Evolutionary conservation across 495 filamentous ascomycete genomes (phyloP), one percentile per base, ranked within the genome.

Genomic region (Podospora pseudocomata): DNA sequence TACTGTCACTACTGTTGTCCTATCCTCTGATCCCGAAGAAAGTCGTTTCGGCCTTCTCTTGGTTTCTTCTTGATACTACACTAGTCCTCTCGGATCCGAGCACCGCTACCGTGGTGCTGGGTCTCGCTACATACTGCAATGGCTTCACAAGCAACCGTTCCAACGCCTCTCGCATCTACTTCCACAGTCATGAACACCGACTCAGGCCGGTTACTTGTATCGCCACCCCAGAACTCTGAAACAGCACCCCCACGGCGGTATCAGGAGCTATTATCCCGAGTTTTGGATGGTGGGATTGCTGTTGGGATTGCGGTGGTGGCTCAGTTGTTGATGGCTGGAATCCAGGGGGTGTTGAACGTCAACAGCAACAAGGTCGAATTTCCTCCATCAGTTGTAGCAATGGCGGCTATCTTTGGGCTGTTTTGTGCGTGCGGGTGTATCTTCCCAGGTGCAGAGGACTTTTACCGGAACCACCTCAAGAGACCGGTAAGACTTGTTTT

Each of bases 401-500:
- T 79, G 77, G 64, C 69, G 0, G 58, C 39, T 2, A 68, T 79
- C 0, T 76, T 78, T 58, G n/a, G 67, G 2, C 2, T 62, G 0
- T 68, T 74, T 5, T 68, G 57, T 0, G 23, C 72, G 0, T 20
- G n/a, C 1, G 72, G 71, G 0, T 63, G 28, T 27, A 4, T 75
- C 6, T 1, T 73, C 0, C 65, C 70, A 0, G 66, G 65, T 2
- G 63, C 75, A 2, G 76, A 78, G 4, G 55, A 54, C 15, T 73
- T 80, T 11, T 83, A 83, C 63, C 60, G 53, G 6, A 76, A 67
- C 27, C 67, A 76, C 28, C 59, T 83, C n/a, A 74, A 72, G 59
- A 70, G 75, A 15, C 72, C 80, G n/a, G 77, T 79, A 58, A 67
- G 77, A 39, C 34, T 18, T 71, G 7, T 30, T 61, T 44, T 32